A percentile compares a stretch with the other conserved stretches of the same genome.
Evolutionary conservation across 768 basidiomycete genomes (phyloP).

Genomic region (Lactarius deliciosus): DNA sequence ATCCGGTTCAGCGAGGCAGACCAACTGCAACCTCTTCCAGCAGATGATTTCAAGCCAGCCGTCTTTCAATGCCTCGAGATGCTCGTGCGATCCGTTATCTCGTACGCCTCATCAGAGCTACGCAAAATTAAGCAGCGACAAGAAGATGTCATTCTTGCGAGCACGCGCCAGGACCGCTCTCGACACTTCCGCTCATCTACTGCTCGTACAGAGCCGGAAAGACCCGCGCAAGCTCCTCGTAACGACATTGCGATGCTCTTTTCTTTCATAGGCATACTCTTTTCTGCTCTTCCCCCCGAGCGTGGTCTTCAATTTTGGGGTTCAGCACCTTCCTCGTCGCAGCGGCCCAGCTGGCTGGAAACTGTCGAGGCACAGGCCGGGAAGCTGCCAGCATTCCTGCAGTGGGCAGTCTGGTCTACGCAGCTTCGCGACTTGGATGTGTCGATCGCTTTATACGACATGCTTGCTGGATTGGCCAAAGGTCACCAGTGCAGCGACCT

Average conservation of each 20-base stretch:
- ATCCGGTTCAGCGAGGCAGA: constrained; percentile 39
- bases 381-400: constrained; percentile 72
- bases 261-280: constrained; percentile 79
- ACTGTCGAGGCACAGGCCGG: constrained; percentile 58
- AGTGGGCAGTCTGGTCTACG: constrained; percentile 89
- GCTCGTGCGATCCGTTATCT: constrained; percentile 68
- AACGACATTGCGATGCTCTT: constrained; percentile 86
- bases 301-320: constrained; percentile 86
- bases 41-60: constrained; percentile 51
- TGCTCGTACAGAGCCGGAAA: constrained; percentile 33
- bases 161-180: constrained; percentile 60
- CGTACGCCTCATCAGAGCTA: constrained; percentile 75
- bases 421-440: constrained; percentile 69
- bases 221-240: constrained; percentile 50
- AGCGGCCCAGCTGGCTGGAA: constrained; percentile 54
- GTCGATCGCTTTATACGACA: constrained; percentile 82
- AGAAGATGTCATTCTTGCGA: constrained; percentile 76
- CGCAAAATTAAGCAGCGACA: constrained; percentile 88
- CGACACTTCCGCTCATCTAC: constrained; percentile 48
- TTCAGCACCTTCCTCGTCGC: constrained; percentile 45
- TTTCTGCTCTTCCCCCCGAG: constrained; percentile 70
- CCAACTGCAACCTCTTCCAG: constrained; percentile 40
- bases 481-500: constrained; percentile 84
- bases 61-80: constrained; percentile 68
- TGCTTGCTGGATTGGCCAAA: constrained; percentile 80